Evolutionary conservation across 768 basidiomycete genomes (phyloP).

Genomic region (Astraeus odoratus): DNA sequence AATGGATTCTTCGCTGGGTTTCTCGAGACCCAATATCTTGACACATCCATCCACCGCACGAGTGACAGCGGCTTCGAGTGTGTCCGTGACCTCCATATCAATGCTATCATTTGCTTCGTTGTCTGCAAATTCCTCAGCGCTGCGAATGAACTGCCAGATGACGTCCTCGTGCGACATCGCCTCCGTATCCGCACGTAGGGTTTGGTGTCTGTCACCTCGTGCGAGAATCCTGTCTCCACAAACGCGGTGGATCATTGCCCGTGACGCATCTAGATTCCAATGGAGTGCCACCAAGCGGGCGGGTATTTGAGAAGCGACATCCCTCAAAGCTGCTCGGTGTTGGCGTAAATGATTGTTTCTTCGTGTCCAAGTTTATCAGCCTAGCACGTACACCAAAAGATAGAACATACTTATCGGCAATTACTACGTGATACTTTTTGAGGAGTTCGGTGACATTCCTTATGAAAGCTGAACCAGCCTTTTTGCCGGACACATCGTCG

Average conservation of each 20-base stretch:
- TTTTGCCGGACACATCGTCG: constrained; percentile 81
- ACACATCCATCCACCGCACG: constrained; percentile 55
- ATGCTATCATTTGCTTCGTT: constrained; percentile 62
- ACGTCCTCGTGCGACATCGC: constrained; percentile 66
- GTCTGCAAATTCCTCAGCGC: constrained; percentile 53
- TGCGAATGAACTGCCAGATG: constrained; percentile 71
- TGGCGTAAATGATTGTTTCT: constrained; percentile 86
- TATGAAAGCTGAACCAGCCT: constrained; percentile 60
- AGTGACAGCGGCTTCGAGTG: constrained; percentile 46
- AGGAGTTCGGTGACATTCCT: constrained; percentile 65
- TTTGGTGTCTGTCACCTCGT: constrained; percentile 85
- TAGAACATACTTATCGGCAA: constrained; percentile 95
- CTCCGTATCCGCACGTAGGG: constrained; percentile 52
- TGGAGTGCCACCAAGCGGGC: constrained; percentile 76
- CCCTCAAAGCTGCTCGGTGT: constrained; percentile 69
- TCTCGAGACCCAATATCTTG: constrained; percentile 43
- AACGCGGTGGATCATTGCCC: constrained; percentile 59
- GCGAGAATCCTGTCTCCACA: constrained; percentile 66
- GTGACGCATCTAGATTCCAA: constrained; percentile 59
- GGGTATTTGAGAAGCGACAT: constrained; percentile 41
- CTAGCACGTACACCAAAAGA: too few relatives aligned
- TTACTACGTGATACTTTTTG: constrained; percentile 65
- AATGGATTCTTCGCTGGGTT: constrained; percentile 52
- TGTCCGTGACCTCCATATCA: constrained; percentile 56
- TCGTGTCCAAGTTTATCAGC: too few relatives aligned